These are phyloP conservation scores for Aspergillus flavus DNA, from an alignment of 2,329 filamentous ascomycete species.

Conservation along the genomic window DNA sequence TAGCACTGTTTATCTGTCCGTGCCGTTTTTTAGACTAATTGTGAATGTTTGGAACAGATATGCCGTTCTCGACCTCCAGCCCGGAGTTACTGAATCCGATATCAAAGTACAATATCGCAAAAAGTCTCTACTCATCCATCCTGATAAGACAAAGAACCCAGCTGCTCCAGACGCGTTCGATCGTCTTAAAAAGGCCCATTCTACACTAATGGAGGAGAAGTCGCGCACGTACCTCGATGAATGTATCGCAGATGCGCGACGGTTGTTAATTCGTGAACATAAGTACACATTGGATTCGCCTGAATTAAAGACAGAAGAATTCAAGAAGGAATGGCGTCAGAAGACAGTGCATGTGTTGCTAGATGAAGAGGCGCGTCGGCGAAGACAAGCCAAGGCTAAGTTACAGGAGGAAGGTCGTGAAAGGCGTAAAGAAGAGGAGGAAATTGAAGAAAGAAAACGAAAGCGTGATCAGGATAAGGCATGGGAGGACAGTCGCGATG, in stretches of 20 bases:
- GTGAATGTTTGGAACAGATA: constrained; percentile 59
- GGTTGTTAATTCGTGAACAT: constrained; percentile 89
- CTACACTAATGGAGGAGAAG: constrained; percentile 91
- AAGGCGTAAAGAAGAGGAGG: constrained; percentile 82
- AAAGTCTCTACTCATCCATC: constrained; percentile 98
- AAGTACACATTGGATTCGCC: constrained; percentile 89
- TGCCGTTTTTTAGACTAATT: not conserved
- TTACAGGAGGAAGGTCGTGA: constrained; percentile 95
- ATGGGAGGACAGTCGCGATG: constrained; percentile 91
- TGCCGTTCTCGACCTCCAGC: constrained; percentile 91
- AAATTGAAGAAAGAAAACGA: constrained; percentile 76
- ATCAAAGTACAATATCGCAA: constrained; percentile 94
- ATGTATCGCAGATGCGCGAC: constrained; percentile 91
- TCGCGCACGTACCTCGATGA: constrained; percentile 85
- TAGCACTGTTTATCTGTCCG: not conserved
- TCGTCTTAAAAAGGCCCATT: constrained; percentile 91
- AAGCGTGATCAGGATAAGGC: constrained; percentile 92
- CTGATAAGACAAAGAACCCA: constrained; percentile 93
- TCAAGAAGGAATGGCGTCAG: constrained; percentile 82
- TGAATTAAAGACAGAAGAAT: constrained; percentile 78
- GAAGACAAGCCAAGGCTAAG: constrained; percentile 86
- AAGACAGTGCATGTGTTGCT: constrained; percentile 89
- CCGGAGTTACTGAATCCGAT: constrained; percentile 91
- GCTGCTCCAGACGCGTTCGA: constrained; percentile 94
- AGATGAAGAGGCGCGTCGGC: constrained; percentile 84